These are phyloP conservation scores for Porphyra umbilicalis DNA, from an alignment of 31 red algal species.

Conservation along the genomic window DNA sequence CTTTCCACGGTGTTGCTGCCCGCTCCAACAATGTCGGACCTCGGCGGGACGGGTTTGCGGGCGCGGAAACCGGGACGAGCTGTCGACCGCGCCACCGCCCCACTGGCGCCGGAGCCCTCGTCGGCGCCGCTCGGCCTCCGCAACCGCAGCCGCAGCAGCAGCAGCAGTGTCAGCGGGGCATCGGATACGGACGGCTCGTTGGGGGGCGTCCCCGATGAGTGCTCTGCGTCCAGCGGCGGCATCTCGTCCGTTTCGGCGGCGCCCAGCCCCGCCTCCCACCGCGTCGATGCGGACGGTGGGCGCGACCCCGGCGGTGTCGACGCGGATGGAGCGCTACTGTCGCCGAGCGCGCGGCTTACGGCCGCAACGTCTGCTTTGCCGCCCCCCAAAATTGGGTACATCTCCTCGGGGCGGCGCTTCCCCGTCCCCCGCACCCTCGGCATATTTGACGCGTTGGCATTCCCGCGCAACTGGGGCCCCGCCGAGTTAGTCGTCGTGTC, in stretches of 20 bases:
- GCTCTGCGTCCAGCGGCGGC: background rate
- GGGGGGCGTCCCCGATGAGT: background rate
- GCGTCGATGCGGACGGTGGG: background rate
- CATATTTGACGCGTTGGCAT: conserved; percentile 58
- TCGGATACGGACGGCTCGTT: background rate
- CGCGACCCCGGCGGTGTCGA: no score
- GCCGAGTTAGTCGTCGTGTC: conserved; percentile 39
- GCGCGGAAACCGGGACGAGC: no score
- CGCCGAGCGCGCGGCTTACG: background rate
- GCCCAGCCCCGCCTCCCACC: background rate
- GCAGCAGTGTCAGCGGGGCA: background rate
- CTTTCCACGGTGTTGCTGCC: no score
- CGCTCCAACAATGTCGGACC: no score
- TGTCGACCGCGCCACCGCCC: no score
- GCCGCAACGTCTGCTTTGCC: background rate
- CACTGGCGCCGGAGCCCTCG: background rate
- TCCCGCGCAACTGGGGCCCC: conserved; percentile 43
- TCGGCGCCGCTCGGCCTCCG: background rate
- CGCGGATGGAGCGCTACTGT: background rate
- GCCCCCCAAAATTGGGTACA: conserved; percentile 6
- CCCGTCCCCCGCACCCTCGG: conserved; percentile 49
- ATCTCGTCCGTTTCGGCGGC: background rate
- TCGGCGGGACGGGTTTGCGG: no score
- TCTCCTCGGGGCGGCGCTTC: conserved; percentile 16
- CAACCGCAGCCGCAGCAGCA: background rate